These are phyloP conservation scores for Xylariaceae sp. DNA, from an alignment of 2,329 filamentous ascomycete species.

Conservation along the genomic window DNA sequence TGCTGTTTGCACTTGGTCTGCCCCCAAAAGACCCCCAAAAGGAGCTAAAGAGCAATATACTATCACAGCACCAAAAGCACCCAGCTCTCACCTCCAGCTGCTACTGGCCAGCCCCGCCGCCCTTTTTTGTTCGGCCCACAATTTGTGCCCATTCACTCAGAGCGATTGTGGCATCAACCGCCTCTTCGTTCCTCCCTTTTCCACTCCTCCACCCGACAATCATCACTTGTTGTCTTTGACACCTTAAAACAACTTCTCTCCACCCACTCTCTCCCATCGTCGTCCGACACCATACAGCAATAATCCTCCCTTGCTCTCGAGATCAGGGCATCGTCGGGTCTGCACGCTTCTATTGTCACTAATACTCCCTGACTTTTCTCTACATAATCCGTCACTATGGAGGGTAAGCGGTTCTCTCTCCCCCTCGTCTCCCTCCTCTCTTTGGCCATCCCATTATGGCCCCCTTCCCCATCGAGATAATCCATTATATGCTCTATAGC, in stretches of 20 bases:
- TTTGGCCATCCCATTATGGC: conserved; percentile 10
- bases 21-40: no score
- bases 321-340: conserved; percentile 33
- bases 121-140: conserved; percentile 27
- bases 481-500: conserved; percentile 4
- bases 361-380: conserved; percentile 26
- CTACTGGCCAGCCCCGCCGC: conserved; percentile 16
- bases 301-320: conserved; percentile 24
- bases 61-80: no score
- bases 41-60: no score
- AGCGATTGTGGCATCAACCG: conserved; percentile 20
- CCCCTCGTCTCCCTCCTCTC: conserved; percentile 24
- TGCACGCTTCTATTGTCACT: conserved; percentile 16
- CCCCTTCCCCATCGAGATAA: conserved; percentile 7
- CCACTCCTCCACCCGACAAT: conserved; percentile 20
- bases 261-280: conserved; percentile 19
- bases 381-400: conserved; percentile 51
- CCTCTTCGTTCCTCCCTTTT: conserved; percentile 25
- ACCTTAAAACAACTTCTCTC: conserved; percentile 24
- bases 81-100: neutral
- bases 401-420: conserved; percentile 51
- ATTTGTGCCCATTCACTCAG: conserved; percentile 10
- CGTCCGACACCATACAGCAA: conserved; percentile 26
- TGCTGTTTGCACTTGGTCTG: no score
- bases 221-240: conserved; percentile 17